These are phyloP conservation scores for Saccharomycopsis sp. DNA, from an alignment of 805 yeast genomes.

Conservation along the genomic window DNA sequence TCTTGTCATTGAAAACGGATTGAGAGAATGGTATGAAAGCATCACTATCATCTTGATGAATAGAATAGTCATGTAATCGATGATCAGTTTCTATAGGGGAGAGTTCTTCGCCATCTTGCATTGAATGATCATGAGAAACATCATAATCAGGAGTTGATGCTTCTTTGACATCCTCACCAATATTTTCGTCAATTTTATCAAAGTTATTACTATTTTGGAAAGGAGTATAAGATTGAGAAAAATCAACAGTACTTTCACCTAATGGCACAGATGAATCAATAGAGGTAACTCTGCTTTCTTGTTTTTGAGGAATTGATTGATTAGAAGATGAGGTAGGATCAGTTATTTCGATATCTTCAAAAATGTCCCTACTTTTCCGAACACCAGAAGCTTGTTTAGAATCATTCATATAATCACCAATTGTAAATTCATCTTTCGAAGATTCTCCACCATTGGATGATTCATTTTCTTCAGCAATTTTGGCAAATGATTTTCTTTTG, in stretches of 20 bases:
- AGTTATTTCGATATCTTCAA: conserved; percentile 7
- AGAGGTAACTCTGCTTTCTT: conserved; percentile 10
- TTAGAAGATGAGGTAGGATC: conserved; percentile 3
- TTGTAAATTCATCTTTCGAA: conserved; percentile 14
- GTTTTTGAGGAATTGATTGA: neutral
- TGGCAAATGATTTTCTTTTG: neutral
- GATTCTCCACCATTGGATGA: no score
- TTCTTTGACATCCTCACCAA: neutral
- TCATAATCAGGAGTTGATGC: neutral
- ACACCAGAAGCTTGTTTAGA: neutral
- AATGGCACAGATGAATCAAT: conserved; percentile 14
- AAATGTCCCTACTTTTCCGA: neutral
- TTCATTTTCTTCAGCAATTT: neutral
- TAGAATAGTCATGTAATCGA: conserved; percentile 3
- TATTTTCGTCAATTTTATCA: neutral
- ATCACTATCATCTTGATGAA: conserved; percentile 6
- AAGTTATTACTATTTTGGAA: no score
- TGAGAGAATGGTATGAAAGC: conserved; percentile 17
- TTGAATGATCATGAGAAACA: neutral
- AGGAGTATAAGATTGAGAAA: neutral
- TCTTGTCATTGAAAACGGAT: conserved; percentile 6
- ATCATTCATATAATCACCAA: conserved; percentile 16
- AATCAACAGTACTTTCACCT: conserved; percentile 15
- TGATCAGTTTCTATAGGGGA: neutral
- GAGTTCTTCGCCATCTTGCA: neutral